phyloP scores from a whole-genome alignment of 106 monocot genomes.

The Dactylorhiza incarnata region DNA sequence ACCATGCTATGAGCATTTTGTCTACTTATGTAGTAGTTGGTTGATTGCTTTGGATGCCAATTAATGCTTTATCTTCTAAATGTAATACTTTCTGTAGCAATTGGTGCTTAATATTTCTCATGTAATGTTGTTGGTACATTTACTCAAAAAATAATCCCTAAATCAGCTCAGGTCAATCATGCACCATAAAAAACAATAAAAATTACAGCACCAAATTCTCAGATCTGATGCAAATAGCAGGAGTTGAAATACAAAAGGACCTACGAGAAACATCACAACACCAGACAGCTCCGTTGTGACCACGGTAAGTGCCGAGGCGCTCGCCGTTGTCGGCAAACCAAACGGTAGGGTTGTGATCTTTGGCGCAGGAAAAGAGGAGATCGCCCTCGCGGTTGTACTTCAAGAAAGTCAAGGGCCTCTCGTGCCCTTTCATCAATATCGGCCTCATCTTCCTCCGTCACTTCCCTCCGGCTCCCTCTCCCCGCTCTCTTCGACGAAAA shows the following conservation, averaged over 20 bases:
- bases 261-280: constrained; percentile 93
- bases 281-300: constrained; percentile 98
- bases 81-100: no score
- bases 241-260: not conserved
- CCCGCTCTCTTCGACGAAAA: no score
- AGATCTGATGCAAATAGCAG: not conserved
- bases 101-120: no score
- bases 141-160: no score
- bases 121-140: no score
- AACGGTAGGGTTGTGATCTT: constrained; percentile 83
- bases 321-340: constrained; percentile 98
- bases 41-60: no score
- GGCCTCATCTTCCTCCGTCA: constrained; percentile 64
- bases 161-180: not conserved
- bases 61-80: no score
- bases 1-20: no score
- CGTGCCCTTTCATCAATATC: constrained; percentile 97
- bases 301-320: constrained; percentile 80
- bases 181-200: not conserved
- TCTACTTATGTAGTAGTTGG: no score
- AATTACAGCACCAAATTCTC: not conserved
- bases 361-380: constrained; percentile 95
- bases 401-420: constrained; percentile 87
- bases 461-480: not conserved
- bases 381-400: constrained; percentile 94